phyloP scores from a whole-genome alignment of 108 stramenopile species.

The Conticribra weissflogii region DNA sequence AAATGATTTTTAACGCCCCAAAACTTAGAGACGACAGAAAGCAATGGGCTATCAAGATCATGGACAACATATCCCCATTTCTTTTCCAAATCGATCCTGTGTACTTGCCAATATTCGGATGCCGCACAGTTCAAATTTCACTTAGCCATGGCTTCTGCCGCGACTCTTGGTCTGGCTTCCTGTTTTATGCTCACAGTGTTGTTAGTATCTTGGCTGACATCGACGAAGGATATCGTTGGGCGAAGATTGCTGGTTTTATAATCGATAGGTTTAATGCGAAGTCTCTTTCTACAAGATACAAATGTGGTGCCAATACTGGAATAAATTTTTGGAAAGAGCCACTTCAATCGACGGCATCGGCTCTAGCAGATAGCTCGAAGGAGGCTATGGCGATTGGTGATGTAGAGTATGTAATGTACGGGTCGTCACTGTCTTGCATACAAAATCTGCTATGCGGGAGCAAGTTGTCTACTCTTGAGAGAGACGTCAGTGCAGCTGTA shows the following conservation, averaged over 20 bases:
- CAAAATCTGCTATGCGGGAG: no score
- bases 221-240: constrained; percentile 11
- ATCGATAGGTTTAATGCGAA: constrained; percentile 15
- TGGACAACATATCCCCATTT: neutral
- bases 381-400: constrained; percentile 18
- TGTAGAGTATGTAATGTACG: neutral
- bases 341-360: neutral
- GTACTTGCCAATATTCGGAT: neutral
- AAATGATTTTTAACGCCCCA: constrained; percentile 1
- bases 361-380: neutral
- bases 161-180: constrained; percentile 14
- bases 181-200: neutral
- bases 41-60: constrained; percentile 4
- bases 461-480: no score
- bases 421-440: no score
- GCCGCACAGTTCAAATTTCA: neutral
- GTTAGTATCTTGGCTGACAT: no score
- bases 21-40: constrained; percentile 3
- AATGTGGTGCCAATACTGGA: neutral
- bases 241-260: neutral
- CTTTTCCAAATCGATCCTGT: neutral
- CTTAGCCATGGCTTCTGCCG: constrained; percentile 12
- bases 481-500: no score
- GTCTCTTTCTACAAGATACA: neutral
- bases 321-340: constrained; percentile 8